A percentile compares a stretch with the other conserved stretches of the same genome.
These are phyloP conservation scores for Batrachochytrium dendrobatidis DNA, from an alignment of 371 early-diverging fungal genomes.

Conservation along the genomic window DNA sequence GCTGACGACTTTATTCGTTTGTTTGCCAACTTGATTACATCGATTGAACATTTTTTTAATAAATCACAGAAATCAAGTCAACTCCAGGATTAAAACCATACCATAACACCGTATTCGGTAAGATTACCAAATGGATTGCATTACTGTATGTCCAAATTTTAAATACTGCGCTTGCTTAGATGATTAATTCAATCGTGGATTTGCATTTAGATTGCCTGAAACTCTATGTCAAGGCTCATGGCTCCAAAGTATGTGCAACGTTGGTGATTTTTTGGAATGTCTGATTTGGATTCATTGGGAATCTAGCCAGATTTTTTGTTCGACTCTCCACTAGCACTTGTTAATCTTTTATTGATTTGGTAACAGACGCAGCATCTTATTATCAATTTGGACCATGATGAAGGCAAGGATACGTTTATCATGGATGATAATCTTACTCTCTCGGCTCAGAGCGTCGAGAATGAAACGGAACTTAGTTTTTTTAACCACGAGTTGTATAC, in stretches of 20 bases:
- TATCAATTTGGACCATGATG: slow-evolving; percentile 78
- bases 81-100: slow-evolving; percentile 68
- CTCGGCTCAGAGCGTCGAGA: slow-evolving; percentile 55
- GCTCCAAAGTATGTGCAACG: slow-evolving; percentile 71
- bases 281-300: too few relatives aligned
- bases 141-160: neutral
- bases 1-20: slow-evolving; percentile 5
- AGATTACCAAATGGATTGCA: neutral
- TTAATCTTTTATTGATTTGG: neutral
- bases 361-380: slow-evolving; percentile 59
- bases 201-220: slow-evolving; percentile 66
- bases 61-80: slow-evolving; percentile 52
- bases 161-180: neutral
- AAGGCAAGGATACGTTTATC: slow-evolving; percentile 54
- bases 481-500: slow-evolving; percentile 70
- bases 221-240: slow-evolving; percentile 78
- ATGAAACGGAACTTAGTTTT: slow-evolving; percentile 80
- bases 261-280: too few relatives aligned
- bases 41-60: too few relatives aligned
- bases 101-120: slow-evolving; percentile 56
- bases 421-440: slow-evolving; percentile 58
- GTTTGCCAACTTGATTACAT: too few relatives aligned
- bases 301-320: neutral
- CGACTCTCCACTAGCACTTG: neutral
- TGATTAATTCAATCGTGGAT: neutral